A percentile compares a stretch with the other conserved stretches of the same genome.
phyloP scores from a whole-genome alignment of 1,284 basidiomycete species.

The Puccinia coronata region DNA sequence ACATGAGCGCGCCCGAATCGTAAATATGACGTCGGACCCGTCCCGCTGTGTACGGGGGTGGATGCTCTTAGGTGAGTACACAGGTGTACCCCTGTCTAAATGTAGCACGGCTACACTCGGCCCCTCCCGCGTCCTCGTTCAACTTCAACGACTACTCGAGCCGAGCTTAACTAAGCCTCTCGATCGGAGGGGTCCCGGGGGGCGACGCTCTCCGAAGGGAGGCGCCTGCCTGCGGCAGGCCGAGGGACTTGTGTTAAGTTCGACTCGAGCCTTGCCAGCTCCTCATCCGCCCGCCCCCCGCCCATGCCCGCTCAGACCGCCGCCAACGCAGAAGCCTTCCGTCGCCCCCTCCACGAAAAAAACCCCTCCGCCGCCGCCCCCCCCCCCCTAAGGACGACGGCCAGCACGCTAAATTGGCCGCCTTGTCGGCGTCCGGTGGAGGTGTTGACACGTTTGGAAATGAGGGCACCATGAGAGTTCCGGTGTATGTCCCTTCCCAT shows the following conservation, averaged over 20 bases:
- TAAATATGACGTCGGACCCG: too few species aligned
- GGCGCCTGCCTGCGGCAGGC: too few species aligned
- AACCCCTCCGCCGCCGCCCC: slow-evolving; percentile 52
- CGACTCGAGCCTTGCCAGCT: slow-evolving; percentile 55
- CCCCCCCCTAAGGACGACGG: slow-evolving; percentile 64
- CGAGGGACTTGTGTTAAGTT: too few species aligned
- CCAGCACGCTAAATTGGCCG: slow-evolving; percentile 75
- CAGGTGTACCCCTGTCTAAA: too few species aligned
- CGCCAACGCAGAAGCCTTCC: slow-evolving; percentile 55
- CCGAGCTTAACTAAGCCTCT: too few species aligned
- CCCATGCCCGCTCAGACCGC: slow-evolving; percentile 56
- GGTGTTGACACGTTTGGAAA: slow-evolving; percentile 95
- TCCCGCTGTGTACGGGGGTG: too few species aligned
- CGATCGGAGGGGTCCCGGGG: too few species aligned
- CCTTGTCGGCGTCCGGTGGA: slow-evolving; percentile 70
- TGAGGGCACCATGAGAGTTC: slow-evolving; percentile 68
- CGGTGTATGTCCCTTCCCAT: slow-evolving; percentile 50
- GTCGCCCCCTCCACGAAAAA: slow-evolving; percentile 44
- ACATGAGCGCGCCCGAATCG: too few species aligned
- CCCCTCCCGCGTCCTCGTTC: slow-evolving; percentile 58
- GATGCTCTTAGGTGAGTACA: too few species aligned
- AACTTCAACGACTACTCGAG: slow-evolving; percentile 55
- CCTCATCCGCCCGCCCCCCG: slow-evolving; percentile 53
- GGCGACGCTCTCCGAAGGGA: too few species aligned
- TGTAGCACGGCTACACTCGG: slow-evolving; percentile 49